phyloP scores from a whole-genome alignment of 139 green algal genomes.

The Coelastrella sp. region DNA sequence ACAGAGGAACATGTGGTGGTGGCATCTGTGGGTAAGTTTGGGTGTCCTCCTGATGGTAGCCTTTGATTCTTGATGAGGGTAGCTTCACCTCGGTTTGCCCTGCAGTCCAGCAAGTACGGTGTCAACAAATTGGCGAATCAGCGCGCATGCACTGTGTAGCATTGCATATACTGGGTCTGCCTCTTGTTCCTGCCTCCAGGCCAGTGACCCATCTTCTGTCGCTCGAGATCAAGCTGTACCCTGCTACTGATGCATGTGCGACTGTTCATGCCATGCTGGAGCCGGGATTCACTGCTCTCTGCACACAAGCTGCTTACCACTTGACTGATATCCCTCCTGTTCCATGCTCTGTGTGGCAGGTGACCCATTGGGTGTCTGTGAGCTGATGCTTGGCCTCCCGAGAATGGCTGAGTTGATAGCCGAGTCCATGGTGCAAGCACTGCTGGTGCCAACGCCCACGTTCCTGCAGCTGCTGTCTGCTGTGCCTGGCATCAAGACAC shows the following conservation, averaged over 20 bases:
- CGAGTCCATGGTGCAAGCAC: constrained; percentile 45
- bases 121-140: too few relatives aligned
- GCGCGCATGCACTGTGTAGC: too few relatives aligned
- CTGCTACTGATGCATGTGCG: too few relatives aligned
- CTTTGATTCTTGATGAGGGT: neutral
- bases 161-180: too few relatives aligned
- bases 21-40: constrained; percentile 38
- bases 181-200: too few relatives aligned
- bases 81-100: neutral
- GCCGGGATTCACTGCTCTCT: too few relatives aligned
- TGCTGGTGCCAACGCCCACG: constrained; percentile 24
- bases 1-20: constrained; percentile 31
- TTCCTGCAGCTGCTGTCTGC: constrained; percentile 31
- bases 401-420: constrained; percentile 35
- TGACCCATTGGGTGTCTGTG: constrained; percentile 37
- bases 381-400: constrained; percentile 34
- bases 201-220: too few relatives aligned
- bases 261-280: too few relatives aligned
- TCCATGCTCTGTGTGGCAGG: neutral
- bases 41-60: neutral
- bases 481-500: constrained; percentile 8
- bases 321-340: too few relatives aligned
- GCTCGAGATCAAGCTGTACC: too few relatives aligned
- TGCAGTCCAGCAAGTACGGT: too few relatives aligned
- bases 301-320: too few relatives aligned